Evolutionary conservation across 805 yeast species (phyloP), one percentile per base, ranked within the genome.

Genomic region (Saccharomycopsis olivae): DNA sequence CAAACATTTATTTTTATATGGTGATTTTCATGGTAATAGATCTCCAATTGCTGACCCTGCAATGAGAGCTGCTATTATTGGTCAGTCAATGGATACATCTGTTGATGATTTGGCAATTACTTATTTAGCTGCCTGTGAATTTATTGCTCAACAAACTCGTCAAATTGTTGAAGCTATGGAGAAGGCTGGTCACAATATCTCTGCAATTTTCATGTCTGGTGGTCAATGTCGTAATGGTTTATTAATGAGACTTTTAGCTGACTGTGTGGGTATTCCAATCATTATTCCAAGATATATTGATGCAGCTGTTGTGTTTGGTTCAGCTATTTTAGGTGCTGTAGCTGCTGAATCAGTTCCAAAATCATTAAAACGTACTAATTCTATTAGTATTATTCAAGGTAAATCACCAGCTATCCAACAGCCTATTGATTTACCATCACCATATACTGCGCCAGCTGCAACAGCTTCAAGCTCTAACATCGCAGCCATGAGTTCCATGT

Each of bases 1-100:
- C 19, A 83, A 75, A 54, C 83, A 88, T 58, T 61, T 84, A 52
- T 92, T 86, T 60, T 86, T 85, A 62, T 92, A 92, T 60, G 98
- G 97, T 47, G 98, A 92, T 61, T 78, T 81, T 59, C 94, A 88
- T 58, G 98, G 98, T 31, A 92, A 92, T 63, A 69, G 98, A 58
- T 84, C 95, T 1, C 98, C 98, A n/a, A 78, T 92, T 51, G 96
- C 97, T 10, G 96, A 92, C 54, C 87, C 95, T 8, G 64, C 69
- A 42, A 92, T 92, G 98, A 72, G 82, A 42, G 96, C 96, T 9
- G 73, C 88, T 2, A 79, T 92, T 45, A 80, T 87, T 49, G 98
- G 98, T 3, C 87, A 83, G 53, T 75, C 89, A 2, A 85, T 92
- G 94, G 97, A 92, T 57, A 64, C 72, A 9, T 78, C 95, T 0